A percentile compares a stretch with the other conserved stretches of the same genome.
Conservation (phyloP, 2,329 filamentous ascomycete genomes). For the Emergomyces pasteurianus region DNA sequence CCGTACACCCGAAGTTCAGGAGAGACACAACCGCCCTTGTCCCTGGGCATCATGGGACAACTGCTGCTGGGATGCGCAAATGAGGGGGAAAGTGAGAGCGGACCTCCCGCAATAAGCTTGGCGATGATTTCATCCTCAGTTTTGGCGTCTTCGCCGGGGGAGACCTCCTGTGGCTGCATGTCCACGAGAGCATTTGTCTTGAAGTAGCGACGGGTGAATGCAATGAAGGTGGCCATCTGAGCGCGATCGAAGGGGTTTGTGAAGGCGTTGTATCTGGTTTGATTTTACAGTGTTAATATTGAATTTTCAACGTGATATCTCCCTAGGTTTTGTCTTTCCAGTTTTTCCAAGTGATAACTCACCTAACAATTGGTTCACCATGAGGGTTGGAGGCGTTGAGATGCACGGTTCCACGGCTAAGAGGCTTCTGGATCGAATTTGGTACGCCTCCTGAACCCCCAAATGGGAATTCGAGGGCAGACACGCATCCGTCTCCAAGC, state of each 20-base stretch:
- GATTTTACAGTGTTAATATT: not conserved
- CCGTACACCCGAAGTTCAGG: constrained; percentile 21
- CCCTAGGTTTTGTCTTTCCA: not conserved
- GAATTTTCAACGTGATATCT: not conserved
- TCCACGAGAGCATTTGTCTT: constrained; percentile 1
- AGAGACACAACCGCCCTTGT: constrained; percentile 22
- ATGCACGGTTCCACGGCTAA: constrained; percentile 13
- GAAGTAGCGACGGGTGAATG: constrained; percentile 9
- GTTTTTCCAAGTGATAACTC: not conserved
- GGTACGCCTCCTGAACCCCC: constrained; percentile 11
- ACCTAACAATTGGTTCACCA: constrained; percentile 9
- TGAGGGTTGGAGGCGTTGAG: constrained; percentile 11
- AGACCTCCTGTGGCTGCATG: constrained; percentile 6
- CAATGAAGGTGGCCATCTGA: constrained; percentile 5
- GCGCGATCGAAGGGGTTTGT: constrained; percentile 12
- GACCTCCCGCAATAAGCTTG: not conserved
- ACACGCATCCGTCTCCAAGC: constrained; percentile 11
- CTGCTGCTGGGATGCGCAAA: constrained; percentile 21
- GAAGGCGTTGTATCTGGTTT: constrained; percentile 6
- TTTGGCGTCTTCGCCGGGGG: constrained; percentile 8
- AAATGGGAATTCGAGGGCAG: constrained; percentile 13
- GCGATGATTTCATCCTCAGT: constrained; percentile 9
- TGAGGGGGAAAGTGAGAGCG: constrained; percentile 1
- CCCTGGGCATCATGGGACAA: constrained; percentile 22
- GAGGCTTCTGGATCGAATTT: constrained; percentile 13